Base-by-base conservation (phyloP, 495 filamentous ascomycete species). In the Aspergillus cavernicola region DNA sequence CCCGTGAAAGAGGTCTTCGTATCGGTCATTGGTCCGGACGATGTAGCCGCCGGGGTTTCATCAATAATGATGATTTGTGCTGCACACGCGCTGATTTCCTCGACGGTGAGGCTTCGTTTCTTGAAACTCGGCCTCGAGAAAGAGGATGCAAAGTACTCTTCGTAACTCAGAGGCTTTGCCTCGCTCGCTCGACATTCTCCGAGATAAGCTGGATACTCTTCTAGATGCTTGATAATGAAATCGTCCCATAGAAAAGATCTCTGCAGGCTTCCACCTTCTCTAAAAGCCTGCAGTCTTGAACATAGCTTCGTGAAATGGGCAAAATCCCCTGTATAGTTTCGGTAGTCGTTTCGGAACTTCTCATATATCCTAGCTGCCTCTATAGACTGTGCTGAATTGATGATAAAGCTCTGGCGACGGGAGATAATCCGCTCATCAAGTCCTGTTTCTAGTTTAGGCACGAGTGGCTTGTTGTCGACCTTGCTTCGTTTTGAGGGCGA, bases 221-320 rank as follows among this genome's bases (percentile, higher is more conserved):
- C 50, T 26, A 71, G 59, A 53, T 79, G 63, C 53, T 67, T 64
- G 23, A 77, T 75, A 47, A 90, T 73, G 58, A 87, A 87, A 51
- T 90, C 86, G 61, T 90, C 87, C 66, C 82, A 89, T 0, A 86
- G 53, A 33, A 71, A 80, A 19, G 72, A 74, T 29, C 74, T 69
- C 19, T 73, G 52, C 22, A 84, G 50, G 15, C 66, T 32, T 6
- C 66, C 74, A 10, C 62, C 50, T 19, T 65, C 59, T 12, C 72
- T 61, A 16, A 85, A 69, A 19, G 67, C 62, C 20, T 77, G 67
- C 9, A 90, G 67, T 47, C 77, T 80, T 9, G 72, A 66, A 48
- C 85, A 80, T 0, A 79, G 68, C 12, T 72, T 65, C 1, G 77
- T 58, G 43, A 89, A 89, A 52, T 81, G 72, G 0, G 44, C 51